phyloP scores from a whole-genome alignment of 441 rosid genomes.

The Jatropha multifida region DNA sequence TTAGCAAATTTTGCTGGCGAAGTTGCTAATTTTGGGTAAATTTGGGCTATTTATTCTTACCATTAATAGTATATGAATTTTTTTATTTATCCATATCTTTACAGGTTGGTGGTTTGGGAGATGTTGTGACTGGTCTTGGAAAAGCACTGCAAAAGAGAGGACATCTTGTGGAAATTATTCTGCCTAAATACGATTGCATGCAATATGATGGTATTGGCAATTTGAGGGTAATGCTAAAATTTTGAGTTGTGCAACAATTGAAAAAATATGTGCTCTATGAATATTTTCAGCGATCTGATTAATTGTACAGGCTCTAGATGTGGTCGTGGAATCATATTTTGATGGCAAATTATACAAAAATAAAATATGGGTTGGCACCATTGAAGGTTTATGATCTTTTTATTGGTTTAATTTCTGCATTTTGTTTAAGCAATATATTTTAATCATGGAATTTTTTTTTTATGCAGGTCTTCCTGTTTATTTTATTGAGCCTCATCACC shows the following conservation, averaged over 20 bases:
- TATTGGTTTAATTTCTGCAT: slow-evolving; percentile 12
- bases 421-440: slow-evolving; percentile 25
- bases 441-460: slow-evolving; percentile 34
- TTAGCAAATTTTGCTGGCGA: neutral
- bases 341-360: slow-evolving; percentile 84
- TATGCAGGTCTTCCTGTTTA: slow-evolving; percentile 91
- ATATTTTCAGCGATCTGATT: slow-evolving; percentile 18
- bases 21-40: neutral
- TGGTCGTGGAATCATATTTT: slow-evolving; percentile 73
- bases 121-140: slow-evolving; percentile 91
- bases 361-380: slow-evolving; percentile 87
- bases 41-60: neutral
- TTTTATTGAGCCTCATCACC: slow-evolving; percentile 97
- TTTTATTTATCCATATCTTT: neutral
- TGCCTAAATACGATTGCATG: slow-evolving; percentile 98
- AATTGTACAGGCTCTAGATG: slow-evolving; percentile 70
- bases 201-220: slow-evolving; percentile 69
- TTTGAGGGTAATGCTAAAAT: slow-evolving; percentile 58
- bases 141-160: slow-evolving; percentile 94
- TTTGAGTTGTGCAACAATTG: slow-evolving; percentile 13
- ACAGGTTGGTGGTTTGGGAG: slow-evolving; percentile 98
- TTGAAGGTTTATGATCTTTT: slow-evolving; percentile 60
- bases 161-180: slow-evolving; percentile 85
- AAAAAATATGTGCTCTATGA: neutral
- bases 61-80: neutral